A percentile compares a stretch with the other conserved stretches of the same genome.
Evolutionary conservation across 768 basidiomycete genomes (phyloP).

Genomic region (Phylloporus sp.): DNA sequence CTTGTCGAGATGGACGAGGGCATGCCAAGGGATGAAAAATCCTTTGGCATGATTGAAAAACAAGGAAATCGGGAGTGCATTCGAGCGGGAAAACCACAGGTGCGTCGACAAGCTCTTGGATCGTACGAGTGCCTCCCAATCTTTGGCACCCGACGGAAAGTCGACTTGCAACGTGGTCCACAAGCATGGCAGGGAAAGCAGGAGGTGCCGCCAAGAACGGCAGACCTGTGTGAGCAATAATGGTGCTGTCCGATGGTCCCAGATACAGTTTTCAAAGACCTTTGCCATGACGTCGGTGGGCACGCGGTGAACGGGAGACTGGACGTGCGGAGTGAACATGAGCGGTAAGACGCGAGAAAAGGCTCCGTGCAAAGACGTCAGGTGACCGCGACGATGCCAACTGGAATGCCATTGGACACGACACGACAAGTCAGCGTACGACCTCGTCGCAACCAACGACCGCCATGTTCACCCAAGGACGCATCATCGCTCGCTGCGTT

Average conservation of each 20-base stretch:
- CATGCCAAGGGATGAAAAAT: conserved; percentile 19
- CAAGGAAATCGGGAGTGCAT: conserved; percentile 26
- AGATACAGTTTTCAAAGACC: conserved; percentile 23
- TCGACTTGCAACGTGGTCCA: conserved; percentile 24
- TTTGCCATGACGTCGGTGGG: conserved; percentile 28
- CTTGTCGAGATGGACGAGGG: conserved; percentile 28
- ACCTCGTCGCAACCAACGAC: too few species aligned
- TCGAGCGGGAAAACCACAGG: conserved; percentile 28
- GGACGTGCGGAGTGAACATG: conserved; percentile 6
- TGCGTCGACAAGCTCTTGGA: conserved; percentile 26
- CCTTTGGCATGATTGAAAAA: conserved; percentile 21
- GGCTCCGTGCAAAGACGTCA: background rate
- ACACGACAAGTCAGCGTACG: too few species aligned
- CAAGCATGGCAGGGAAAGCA: conserved; percentile 25
- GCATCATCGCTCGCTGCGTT: background rate
- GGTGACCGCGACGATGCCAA: background rate
- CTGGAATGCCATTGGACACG: conserved; percentile 2
- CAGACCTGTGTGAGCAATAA: conserved; percentile 29
- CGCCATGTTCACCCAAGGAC: conserved; percentile 10
- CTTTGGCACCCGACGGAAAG: conserved; percentile 14
- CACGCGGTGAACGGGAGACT: conserved; percentile 29
- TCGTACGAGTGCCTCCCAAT: conserved; percentile 26
- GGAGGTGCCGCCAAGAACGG: conserved; percentile 28
- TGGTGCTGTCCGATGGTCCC: conserved; percentile 13
- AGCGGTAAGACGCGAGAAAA: background rate